A percentile compares a stretch with the other conserved stretches of the same genome.
Conservation (phyloP, 192 early-diverging fungal species). For the Cetraspora pellucida region DNA sequence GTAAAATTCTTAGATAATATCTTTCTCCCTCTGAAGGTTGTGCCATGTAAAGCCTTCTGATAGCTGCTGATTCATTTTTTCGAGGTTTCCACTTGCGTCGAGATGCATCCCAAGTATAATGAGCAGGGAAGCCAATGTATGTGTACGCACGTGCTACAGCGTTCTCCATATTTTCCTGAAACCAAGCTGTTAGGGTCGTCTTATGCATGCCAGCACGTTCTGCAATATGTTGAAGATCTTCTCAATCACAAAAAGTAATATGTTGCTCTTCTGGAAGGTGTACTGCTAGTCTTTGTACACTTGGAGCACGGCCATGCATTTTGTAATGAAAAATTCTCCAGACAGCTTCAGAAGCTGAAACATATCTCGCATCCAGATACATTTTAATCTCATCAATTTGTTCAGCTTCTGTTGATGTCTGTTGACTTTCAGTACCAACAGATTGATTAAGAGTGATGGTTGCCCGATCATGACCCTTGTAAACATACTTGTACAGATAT, state of each 20-base stretch:
- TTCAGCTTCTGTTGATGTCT: neutral
- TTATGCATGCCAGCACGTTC: neutral
- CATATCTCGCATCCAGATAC: slow-evolving; percentile 34
- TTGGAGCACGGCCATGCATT: slow-evolving; percentile 28
- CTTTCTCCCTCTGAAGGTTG: slow-evolving; percentile 28
- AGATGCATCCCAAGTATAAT: slow-evolving; percentile 17
- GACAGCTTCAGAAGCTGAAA: slow-evolving; percentile 35
- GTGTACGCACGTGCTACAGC: too few species aligned
- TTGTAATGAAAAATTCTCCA: slow-evolving; percentile 41
- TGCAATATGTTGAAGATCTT: slow-evolving; percentile 6
- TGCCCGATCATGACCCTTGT: slow-evolving; percentile 42
- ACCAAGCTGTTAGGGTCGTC: slow-evolving; percentile 31
- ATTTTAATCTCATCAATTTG: neutral
- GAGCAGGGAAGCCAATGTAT: slow-evolving; percentile 14
- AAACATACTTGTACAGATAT: slow-evolving; percentile 48
- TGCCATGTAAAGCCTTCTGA: slow-evolving; percentile 13
- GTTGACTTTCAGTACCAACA: neutral
- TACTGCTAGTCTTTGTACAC: slow-evolving; percentile 25
- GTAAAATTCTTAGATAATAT: slow-evolving; percentile 36
- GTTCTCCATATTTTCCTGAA: neutral
- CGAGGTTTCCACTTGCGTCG: neutral
- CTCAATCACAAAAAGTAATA: neutral
- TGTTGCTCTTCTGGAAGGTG: slow-evolving; percentile 20
- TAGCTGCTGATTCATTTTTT: slow-evolving; percentile 17
- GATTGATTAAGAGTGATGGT: neutral